Evolutionary conservation across 352 stramenopile species (phyloP).

Genomic region (Phytophthora nicotianae): DNA sequence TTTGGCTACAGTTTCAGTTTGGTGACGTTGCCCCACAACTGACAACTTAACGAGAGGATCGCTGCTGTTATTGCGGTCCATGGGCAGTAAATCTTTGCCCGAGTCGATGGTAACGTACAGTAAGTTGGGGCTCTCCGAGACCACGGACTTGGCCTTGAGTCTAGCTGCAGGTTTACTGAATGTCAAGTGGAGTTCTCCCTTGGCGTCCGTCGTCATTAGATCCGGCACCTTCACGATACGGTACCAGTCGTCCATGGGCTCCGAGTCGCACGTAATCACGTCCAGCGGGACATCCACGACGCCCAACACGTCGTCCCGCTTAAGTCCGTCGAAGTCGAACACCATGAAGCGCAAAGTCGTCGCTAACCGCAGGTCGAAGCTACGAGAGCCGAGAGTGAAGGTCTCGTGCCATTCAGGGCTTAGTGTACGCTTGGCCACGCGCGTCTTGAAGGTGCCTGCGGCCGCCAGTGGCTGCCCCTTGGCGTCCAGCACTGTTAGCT

Average conservation of each 20-base stretch:
- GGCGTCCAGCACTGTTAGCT: constrained; percentile 58
- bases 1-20: constrained; percentile 68
- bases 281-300: constrained; percentile 73
- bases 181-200: constrained; percentile 56
- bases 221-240: constrained; percentile 47
- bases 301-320: constrained; percentile 66
- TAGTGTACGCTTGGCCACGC: constrained; percentile 54
- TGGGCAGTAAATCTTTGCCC: constrained; percentile 77
- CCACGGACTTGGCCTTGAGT: constrained; percentile 27
- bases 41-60: constrained; percentile 89
- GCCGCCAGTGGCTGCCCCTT: constrained; percentile 45
- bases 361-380: constrained; percentile 62
- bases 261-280: constrained; percentile 35
- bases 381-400: constrained; percentile 49
- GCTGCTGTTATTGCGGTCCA: constrained; percentile 78
- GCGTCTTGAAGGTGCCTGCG: constrained; percentile 52
- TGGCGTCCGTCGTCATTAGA: constrained; percentile 59
- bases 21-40: constrained; percentile 73
- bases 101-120: constrained; percentile 76
- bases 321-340: constrained; percentile 64
- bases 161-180: constrained; percentile 31
- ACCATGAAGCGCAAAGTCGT: constrained; percentile 67
- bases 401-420: constrained; percentile 54
- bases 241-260: constrained; percentile 51
- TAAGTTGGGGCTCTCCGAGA: constrained; percentile 49